Evolutionary conservation across 148 eudicot species (phyloP).

Genomic region (Euryodendron excelsum): DNA sequence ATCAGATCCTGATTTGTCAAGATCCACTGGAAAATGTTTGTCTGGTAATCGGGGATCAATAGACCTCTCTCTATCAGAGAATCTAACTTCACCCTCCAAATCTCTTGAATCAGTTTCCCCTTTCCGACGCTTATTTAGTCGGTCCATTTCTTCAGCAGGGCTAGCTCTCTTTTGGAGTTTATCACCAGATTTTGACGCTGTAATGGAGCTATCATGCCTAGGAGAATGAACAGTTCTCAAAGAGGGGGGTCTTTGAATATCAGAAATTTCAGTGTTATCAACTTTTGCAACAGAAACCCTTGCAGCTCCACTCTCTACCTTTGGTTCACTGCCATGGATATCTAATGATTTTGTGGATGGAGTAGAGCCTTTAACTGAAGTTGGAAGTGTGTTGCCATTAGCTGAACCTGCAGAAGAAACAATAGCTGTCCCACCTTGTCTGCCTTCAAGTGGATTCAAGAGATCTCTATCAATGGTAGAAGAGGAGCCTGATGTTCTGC

Average conservation of each 20-base stretch:
- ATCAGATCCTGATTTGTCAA: slow-evolving; percentile 55
- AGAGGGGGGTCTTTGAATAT: slow-evolving; percentile 47
- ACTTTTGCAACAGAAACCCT: slow-evolving; percentile 53
- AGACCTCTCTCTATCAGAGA: slow-evolving; percentile 60
- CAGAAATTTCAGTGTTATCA: slow-evolving; percentile 56
- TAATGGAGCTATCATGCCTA: slow-evolving; percentile 47
- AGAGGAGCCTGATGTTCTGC: slow-evolving; percentile 30
- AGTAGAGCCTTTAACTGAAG: slow-evolving; percentile 42
- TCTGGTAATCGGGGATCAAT: slow-evolving; percentile 42
- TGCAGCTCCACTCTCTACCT: slow-evolving; percentile 43
- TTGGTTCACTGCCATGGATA: slow-evolving; percentile 43
- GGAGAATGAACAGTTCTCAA: slow-evolving; percentile 72
- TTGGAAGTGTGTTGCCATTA: slow-evolving; percentile 42
- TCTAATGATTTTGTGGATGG: slow-evolving; percentile 43
- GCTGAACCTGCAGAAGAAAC: slow-evolving; percentile 31
- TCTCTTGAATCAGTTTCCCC: slow-evolving; percentile 69
- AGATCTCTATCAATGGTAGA: slow-evolving; percentile 37
- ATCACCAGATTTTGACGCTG: slow-evolving; percentile 48
- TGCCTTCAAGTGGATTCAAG: slow-evolving; percentile 35
- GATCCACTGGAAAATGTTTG: slow-evolving; percentile 45
- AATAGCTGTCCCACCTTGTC: slow-evolving; percentile 33
- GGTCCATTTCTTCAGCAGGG: slow-evolving; percentile 79
- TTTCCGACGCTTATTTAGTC: slow-evolving; percentile 75
- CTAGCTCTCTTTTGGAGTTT: slow-evolving; percentile 76
- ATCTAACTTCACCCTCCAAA: slow-evolving; percentile 54